phyloP scores from a whole-genome alignment of 805 yeast species.

The Yarrowia sp. region DNA sequence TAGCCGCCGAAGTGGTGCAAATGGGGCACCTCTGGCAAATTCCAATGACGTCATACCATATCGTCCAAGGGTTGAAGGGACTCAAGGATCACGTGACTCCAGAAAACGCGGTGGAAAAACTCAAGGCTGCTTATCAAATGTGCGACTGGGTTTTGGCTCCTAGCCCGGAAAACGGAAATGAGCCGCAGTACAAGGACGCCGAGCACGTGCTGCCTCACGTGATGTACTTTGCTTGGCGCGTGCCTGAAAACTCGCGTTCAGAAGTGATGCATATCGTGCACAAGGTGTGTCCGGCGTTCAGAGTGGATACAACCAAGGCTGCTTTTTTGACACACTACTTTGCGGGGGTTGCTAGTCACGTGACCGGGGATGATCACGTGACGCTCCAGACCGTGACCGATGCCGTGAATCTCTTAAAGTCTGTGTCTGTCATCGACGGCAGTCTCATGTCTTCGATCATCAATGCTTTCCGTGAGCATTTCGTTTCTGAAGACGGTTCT shows the following conservation, averaged over 20 bases:
- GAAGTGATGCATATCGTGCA: slow-evolving; percentile 20
- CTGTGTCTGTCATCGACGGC: neutral
- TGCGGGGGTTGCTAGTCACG: neutral
- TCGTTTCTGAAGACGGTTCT: neutral
- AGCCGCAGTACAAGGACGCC: slow-evolving; percentile 30
- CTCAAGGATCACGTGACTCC: neutral
- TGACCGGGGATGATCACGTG: slow-evolving; percentile 5
- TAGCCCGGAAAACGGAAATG: slow-evolving; percentile 23
- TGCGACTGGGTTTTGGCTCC: slow-evolving; percentile 37
- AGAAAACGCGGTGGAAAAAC: slow-evolving; percentile 14
- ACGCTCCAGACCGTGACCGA: slow-evolving; percentile 3
- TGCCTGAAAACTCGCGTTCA: slow-evolving; percentile 5
- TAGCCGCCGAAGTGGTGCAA: slow-evolving; percentile 5
- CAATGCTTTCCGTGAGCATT: slow-evolving; percentile 1
- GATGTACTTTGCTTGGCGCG: slow-evolving; percentile 30
- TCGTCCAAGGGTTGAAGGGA: neutral
- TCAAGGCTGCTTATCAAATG: slow-evolving; percentile 27
- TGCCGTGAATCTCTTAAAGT: neutral
- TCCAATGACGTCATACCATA: neutral
- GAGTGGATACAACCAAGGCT: neutral
- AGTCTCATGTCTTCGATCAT: slow-evolving; percentile 10
- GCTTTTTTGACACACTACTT: slow-evolving; percentile 26
- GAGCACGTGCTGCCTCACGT: slow-evolving; percentile 15
- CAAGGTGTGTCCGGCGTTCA: slow-evolving; percentile 26
- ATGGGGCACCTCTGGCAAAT: slow-evolving; percentile 19